These are phyloP conservation scores for Melampsora larici-populina DNA, from an alignment of 1,284 basidiomycete genomes.

Conservation along the genomic window DNA sequence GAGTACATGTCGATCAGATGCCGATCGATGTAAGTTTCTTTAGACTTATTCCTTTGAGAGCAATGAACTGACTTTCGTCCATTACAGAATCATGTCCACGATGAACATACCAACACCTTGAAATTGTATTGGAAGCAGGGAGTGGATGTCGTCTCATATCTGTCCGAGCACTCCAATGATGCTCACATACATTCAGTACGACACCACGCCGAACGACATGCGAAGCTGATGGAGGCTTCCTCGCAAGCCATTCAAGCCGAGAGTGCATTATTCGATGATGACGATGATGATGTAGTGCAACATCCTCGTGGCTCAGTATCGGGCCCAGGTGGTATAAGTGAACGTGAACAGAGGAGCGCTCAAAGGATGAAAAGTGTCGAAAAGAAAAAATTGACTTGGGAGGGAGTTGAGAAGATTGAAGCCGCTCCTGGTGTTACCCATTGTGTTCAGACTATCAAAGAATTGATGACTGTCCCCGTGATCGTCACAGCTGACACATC, in stretches of 20 bases:
- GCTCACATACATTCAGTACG: slow-evolving; percentile 81
- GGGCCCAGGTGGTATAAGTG: slow-evolving; percentile 11
- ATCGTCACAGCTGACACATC: slow-evolving; percentile 42
- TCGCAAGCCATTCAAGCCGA: slow-evolving; percentile 77
- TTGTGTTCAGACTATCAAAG: slow-evolving; percentile 37
- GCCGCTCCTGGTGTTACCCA: slow-evolving; percentile 40
- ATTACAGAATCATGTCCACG: slow-evolving; percentile 77
- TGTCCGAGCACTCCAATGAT: slow-evolving; percentile 82
- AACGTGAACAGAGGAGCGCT: slow-evolving; percentile 25
- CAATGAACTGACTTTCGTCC: not conserved
- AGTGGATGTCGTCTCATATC: slow-evolving; percentile 82
- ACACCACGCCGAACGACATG: slow-evolving; percentile 76
- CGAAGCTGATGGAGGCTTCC: slow-evolving; percentile 69
- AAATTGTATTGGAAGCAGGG: slow-evolving; percentile 67
- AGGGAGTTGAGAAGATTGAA: slow-evolving; percentile 40
- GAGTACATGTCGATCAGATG: slow-evolving; percentile 91
- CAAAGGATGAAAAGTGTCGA: slow-evolving; percentile 38
- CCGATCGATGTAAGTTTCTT: slow-evolving; percentile 73
- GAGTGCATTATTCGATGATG: slow-evolving; percentile 80
- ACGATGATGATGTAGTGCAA: slow-evolving; percentile 59
- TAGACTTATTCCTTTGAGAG: not conserved
- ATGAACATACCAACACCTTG: slow-evolving; percentile 82
- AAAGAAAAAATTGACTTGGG: slow-evolving; percentile 23
- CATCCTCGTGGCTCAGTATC: slow-evolving; percentile 26
- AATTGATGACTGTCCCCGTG: slow-evolving; percentile 39